Conservation (phyloP, 2,329 filamentous ascomycete species). For the Phaeoacremonium minimum region DNA sequence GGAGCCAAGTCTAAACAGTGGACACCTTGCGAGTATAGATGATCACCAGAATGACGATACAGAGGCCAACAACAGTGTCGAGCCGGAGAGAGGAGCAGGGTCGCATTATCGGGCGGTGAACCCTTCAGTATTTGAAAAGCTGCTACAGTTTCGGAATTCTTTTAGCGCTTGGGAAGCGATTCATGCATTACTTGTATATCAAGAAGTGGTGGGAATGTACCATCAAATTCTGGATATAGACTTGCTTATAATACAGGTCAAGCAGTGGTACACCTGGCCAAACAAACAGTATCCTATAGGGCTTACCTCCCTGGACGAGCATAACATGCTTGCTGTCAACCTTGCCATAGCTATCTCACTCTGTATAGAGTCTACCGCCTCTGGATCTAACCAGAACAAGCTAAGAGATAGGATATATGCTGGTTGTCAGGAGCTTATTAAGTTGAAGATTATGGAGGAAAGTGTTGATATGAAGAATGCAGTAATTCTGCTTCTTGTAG, state of each 20-base stretch:
- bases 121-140: not conserved
- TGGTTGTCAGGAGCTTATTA: not conserved
- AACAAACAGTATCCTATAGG: not conserved
- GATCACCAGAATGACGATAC: not conserved
- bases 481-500: not conserved
- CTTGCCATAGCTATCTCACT: not conserved
- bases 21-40: not conserved
- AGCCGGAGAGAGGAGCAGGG: not conserved
- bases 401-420: not conserved
- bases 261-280: not conserved
- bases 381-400: not conserved
- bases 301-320: not conserved
- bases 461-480: not conserved
- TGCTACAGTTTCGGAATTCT: not conserved
- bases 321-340: not conserved
- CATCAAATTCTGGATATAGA: not conserved
- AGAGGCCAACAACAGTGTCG: not conserved
- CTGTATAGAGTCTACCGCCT: not conserved
- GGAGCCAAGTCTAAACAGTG: not conserved
- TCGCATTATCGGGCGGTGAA: not conserved
- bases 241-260: not conserved
- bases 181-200: not conserved
- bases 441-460: not conserved
- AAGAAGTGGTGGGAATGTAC: not conserved
- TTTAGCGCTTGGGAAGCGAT: not conserved